Percentiles rank a stretch among this genome's conserved stretches.
phyloP scores from a whole-genome alignment of 1,284 basidiomycete genomes.

The Moesziomyces globuligerus region DNA sequence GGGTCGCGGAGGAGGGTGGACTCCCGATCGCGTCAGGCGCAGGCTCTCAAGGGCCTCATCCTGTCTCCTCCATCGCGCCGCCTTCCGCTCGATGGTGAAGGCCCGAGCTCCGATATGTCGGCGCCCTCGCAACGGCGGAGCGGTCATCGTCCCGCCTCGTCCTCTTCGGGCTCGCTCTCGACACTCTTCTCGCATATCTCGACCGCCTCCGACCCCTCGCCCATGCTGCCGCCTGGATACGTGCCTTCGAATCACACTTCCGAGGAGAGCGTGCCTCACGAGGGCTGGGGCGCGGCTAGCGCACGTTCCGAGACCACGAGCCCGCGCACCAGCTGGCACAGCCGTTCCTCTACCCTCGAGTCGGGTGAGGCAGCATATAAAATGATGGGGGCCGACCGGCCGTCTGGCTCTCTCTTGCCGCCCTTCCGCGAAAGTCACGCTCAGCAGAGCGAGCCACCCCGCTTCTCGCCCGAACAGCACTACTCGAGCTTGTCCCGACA shows the following conservation, averaged over 20 bases:
- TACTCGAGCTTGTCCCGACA: constrained; percentile 37
- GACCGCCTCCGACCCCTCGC: constrained; percentile 41
- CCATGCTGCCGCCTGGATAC: constrained; percentile 38
- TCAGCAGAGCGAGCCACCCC: constrained; percentile 18
- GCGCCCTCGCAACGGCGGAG: constrained; percentile 19
- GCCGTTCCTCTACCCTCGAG: constrained; percentile 53
- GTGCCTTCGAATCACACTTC: constrained; percentile 34
- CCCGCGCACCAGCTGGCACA: constrained; percentile 54
- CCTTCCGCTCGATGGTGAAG: constrained; percentile 34
- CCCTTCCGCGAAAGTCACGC: constrained; percentile 29
- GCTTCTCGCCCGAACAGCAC: constrained; percentile 26
- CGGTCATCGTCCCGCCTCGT: constrained; percentile 43
- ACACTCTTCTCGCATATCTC: constrained; percentile 49
- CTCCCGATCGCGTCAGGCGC: constrained; percentile 47
- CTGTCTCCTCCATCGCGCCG: constrained; percentile 43
- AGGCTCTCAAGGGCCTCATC: constrained; percentile 42
- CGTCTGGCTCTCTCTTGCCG: constrained; percentile 23
- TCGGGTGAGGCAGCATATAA: constrained; percentile 49
- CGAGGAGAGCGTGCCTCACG: constrained; percentile 30
- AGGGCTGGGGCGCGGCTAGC: constrained; percentile 40
- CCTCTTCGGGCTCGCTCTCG: constrained; percentile 40
- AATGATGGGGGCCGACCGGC: constrained; percentile 27
- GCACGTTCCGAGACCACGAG: constrained; percentile 37
- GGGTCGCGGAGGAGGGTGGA: constrained; percentile 31
- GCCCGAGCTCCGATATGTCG: constrained; percentile 27